A percentile compares a stretch with the other conserved stretches of the same genome.
Conservation (phyloP, 192 early-diverging fungal genomes). For the Coemansia sp. region DNA sequence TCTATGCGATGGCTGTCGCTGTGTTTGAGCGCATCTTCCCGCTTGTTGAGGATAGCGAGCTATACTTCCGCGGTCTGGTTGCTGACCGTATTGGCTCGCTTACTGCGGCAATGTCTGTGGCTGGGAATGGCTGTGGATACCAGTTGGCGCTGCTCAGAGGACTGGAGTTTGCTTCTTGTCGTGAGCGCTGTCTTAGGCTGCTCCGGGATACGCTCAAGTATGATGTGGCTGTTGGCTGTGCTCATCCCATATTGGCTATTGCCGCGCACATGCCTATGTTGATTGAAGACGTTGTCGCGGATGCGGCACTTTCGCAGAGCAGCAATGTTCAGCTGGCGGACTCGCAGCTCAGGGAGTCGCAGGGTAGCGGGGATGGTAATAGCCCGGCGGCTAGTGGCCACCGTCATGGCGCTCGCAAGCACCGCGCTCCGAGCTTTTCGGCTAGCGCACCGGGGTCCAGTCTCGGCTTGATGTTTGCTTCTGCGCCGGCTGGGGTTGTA, state of each 20-base stretch:
- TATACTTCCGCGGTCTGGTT: conserved; percentile 10
- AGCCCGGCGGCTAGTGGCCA: conserved; percentile 6
- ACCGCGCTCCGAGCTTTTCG: conserved; percentile 17
- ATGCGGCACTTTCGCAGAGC: conserved; percentile 3
- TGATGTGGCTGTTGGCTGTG: conserved; percentile 12
- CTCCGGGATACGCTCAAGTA: conserved; percentile 25
- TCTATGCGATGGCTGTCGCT: conserved; percentile 38
- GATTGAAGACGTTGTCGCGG: conserved; percentile 22
- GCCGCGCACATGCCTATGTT: conserved; percentile 32
- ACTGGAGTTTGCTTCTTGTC: conserved; percentile 37
- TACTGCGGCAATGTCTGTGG: not conserved
- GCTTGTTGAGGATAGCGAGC: conserved; percentile 15
- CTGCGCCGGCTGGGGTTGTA: not conserved
- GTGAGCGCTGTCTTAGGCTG: conserved; percentile 41
- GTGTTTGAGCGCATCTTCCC: conserved; percentile 52
- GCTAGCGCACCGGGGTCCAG: conserved; percentile 29
- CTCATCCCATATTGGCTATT: conserved; percentile 31
- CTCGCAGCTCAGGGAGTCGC: not conserved
- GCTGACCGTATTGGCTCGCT: conserved; percentile 17
- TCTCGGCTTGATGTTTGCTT: conserved; percentile 47
- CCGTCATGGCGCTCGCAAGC: conserved; percentile 16
- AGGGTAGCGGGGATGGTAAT: not conserved
- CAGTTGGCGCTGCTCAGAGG: conserved; percentile 41
- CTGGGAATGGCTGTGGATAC: conserved; percentile 6
- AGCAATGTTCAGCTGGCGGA: not conserved